A percentile compares a stretch with the other conserved stretches of the same genome.
phyloP scores from a whole-genome alignment of 768 basidiomycete genomes.

The Tylopilus vinaceipallidus region DNA sequence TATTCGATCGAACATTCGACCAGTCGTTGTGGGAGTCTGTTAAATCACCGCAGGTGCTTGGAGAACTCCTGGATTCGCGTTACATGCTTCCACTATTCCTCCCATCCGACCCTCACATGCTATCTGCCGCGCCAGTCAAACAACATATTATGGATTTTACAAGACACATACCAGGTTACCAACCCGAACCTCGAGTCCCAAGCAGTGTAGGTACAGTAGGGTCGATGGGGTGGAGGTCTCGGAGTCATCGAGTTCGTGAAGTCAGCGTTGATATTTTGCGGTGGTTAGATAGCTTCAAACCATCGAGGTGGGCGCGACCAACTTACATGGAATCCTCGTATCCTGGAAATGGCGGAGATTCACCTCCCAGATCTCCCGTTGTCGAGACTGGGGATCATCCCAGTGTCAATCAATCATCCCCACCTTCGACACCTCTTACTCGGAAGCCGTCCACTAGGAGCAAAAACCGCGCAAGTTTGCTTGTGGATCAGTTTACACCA shows the following conservation, averaged over 20 bases:
- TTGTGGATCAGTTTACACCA: constrained; percentile 27
- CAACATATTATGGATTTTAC: constrained; percentile 19
- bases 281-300: constrained; percentile 67
- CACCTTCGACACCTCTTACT: constrained; percentile 55
- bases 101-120: constrained; percentile 75
- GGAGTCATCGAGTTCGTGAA: constrained; percentile 59
- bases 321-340: constrained; percentile 32
- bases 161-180: constrained; percentile 16
- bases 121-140: constrained; percentile 66
- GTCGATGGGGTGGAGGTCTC: constrained; percentile 57
- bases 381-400: constrained; percentile 37
- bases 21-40: constrained; percentile 76
- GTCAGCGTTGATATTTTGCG: constrained; percentile 58
- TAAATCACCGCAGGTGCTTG: constrained; percentile 75
- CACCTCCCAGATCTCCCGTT: constrained; percentile 26
- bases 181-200: constrained; percentile 35
- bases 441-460: constrained; percentile 60
- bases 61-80: constrained; percentile 89
- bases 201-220: constrained; percentile 40
- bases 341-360: constrained; percentile 30
- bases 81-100: constrained; percentile 89
- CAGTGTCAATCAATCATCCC: constrained; percentile 29
- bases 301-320: constrained; percentile 53
- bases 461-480: constrained; percentile 51
- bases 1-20: constrained; percentile 71